Evolutionary conservation across 2,329 filamentous ascomycete genomes (phyloP), one percentile per base, ranked within the genome.

Genomic region (Phyllosticta citribraziliensis): DNA sequence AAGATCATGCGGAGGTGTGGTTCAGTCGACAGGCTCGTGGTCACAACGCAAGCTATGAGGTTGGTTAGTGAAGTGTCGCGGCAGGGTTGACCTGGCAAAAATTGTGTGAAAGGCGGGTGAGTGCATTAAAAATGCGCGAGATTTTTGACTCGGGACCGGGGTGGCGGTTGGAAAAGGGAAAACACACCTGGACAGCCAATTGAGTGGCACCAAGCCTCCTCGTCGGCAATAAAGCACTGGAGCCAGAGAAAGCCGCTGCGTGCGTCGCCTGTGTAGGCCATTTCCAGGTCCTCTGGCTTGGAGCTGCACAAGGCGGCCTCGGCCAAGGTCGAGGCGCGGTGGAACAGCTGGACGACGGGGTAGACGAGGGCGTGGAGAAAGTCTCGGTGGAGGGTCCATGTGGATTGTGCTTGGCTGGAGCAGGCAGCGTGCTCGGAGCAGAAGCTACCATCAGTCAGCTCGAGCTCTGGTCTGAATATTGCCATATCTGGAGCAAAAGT

Each of bases 221-320:
- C 81, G 57, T 83, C 81, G 11, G 73, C 74, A 22, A 85, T 69
- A 62, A 84, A 83, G 70, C 81, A 84, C 64, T 84, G 80, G 40
- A 85, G 74, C 77, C 81, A 84, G 58, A 83, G 72, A 67, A 82
- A 85, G 1, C 82, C 81, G 63, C 78, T 78, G 53, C 82, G 78
- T 3, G 82, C 82, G 58, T 82, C 79, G 5, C 80, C 80, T 1
- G 78, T 75, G 68, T 83, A 85, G 2, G 82, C 82, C 52, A 81
- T 76, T 66, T 84, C 82, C 5, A 82, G 76, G 61, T 84, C 82
- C 60, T 79, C 75, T 17, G 75, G 74, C 62, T 76, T 77, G 51
- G 71, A 70, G 30, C 75, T 78, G 62, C 78, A 78, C 10, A 83
- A 74, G 1, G 76, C 77, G 22, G 76, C 76, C 30, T 77, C 73